Conservation (phyloP, 768 basidiomycete genomes). For the Termitomyces sp. region DNA sequence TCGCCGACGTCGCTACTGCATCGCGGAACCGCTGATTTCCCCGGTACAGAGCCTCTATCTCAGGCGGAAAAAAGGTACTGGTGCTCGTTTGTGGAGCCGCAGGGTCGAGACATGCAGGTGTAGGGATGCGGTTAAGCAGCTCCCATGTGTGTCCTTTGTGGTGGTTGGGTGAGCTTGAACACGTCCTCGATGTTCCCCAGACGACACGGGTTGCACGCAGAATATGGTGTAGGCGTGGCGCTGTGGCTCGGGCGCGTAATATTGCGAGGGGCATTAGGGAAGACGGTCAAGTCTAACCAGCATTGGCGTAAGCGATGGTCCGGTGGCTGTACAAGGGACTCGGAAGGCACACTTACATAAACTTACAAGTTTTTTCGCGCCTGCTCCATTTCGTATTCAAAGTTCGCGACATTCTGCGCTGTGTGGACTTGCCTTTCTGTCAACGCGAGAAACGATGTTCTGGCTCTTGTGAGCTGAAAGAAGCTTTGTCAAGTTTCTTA, state of each 20-base stretch:
- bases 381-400: too few relatives aligned
- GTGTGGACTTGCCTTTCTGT: too few relatives aligned
- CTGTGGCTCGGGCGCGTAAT: neutral
- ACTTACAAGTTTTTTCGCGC: too few relatives aligned
- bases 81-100: neutral
- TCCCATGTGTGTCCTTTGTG: slow-evolving; percentile 7
- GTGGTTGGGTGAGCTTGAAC: neutral
- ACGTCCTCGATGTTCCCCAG: neutral
- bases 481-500: too few relatives aligned
- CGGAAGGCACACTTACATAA: too few relatives aligned
- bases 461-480: too few relatives aligned
- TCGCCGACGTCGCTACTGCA: slow-evolving; percentile 9
- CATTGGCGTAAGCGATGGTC: neutral
- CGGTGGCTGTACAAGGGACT: neutral
- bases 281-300: neutral
- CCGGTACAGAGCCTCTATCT: slow-evolving; percentile 13
- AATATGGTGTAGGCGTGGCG: neutral
- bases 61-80: slow-evolving; percentile 5
- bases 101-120: slow-evolving; percentile 7
- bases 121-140: slow-evolving; percentile 12
- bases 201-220: neutral
- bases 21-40: slow-evolving; percentile 14
- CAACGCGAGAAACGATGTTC: too few relatives aligned
- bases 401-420: too few relatives aligned
- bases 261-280: neutral